phyloP scores from a whole-genome alignment of 2,329 filamentous ascomycete genomes.

The Beauveria bassiana region DNA sequence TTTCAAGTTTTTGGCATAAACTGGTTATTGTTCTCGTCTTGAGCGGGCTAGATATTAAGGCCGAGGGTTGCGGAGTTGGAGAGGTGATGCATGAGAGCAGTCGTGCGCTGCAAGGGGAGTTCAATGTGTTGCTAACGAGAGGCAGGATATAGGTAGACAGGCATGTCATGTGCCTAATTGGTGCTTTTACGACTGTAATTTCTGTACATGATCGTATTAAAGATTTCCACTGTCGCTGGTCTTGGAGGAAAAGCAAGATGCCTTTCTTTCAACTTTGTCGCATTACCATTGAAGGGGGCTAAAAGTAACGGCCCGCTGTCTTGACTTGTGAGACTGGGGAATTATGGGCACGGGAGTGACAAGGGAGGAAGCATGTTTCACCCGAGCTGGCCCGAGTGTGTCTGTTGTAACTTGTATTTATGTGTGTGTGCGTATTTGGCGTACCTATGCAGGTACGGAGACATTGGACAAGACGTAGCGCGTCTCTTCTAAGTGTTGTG shows the following conservation, averaged over 20 bases:
- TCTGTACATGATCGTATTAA: too few relatives aligned
- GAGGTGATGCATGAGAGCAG: background rate
- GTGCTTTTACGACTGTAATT: background rate
- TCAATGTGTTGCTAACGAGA: background rate
- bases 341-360: background rate
- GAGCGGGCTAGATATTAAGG: background rate
- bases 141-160: background rate
- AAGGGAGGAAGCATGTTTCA: background rate
- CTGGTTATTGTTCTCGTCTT: background rate
- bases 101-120: background rate
- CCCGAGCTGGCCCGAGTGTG: background rate
- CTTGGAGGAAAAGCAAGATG: background rate
- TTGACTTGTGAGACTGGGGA: background rate
- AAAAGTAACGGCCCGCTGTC: too few relatives aligned
- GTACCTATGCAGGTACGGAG: too few relatives aligned
- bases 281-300: background rate
- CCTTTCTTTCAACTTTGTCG: background rate
- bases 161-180: background rate
- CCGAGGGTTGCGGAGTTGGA: background rate
- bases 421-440: too few relatives aligned
- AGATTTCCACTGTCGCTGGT: background rate
- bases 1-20: background rate
- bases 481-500: too few relatives aligned
- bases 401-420: background rate
- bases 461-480: too few relatives aligned